phyloP scores from a whole-genome alignment of 1,139 yeast species.

The Blastobotrys raffinosifermentans region DNA sequence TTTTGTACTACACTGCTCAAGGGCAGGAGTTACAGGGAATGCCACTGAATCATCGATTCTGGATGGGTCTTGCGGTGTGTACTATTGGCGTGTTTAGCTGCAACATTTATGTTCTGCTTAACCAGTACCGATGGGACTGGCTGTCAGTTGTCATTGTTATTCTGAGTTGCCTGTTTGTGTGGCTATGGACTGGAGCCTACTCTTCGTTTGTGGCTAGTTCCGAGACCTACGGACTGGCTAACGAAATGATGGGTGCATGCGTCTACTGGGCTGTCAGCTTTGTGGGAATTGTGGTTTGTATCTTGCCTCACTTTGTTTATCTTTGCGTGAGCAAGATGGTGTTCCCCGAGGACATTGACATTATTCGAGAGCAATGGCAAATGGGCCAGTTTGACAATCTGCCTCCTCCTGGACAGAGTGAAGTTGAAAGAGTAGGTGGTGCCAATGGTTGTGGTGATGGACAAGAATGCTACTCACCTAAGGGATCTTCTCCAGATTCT shows the following conservation, averaged over 20 bases:
- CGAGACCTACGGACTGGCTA: slow-evolving; percentile 74
- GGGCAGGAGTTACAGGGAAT: slow-evolving; percentile 59
- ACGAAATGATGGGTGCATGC: slow-evolving; percentile 63
- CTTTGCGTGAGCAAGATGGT: slow-evolving; percentile 58
- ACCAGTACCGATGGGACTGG: slow-evolving; percentile 96
- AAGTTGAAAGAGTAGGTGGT: slow-evolving; percentile 6
- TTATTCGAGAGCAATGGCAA: slow-evolving; percentile 60
- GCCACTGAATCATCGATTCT: slow-evolving; percentile 73
- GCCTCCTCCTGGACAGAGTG: slow-evolving; percentile 8
- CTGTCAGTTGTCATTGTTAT: slow-evolving; percentile 55
- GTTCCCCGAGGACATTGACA: slow-evolving; percentile 75
- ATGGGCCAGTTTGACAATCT: slow-evolving; percentile 20
- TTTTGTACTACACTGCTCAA: slow-evolving; percentile 51
- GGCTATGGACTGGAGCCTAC: slow-evolving; percentile 92
- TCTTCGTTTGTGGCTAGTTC: slow-evolving; percentile 52
- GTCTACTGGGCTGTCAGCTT: slow-evolving; percentile 79
- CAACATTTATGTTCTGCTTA: slow-evolving; percentile 69
- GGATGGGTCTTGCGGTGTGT: slow-evolving; percentile 77
- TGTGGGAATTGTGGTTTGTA: slow-evolving; percentile 63
- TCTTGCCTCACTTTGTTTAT: slow-evolving; percentile 69
- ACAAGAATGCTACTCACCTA: slow-evolving; percentile 5
- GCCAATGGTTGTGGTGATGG: slow-evolving; percentile 2
- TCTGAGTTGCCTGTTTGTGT: slow-evolving; percentile 62
- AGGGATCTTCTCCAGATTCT: slow-evolving; percentile 4
- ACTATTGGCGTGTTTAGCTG: slow-evolving; percentile 75